These are phyloP conservation scores for Wolfiporia cocos DNA, from an alignment of 1,284 basidiomycete genomes.

Conservation along the genomic window DNA sequence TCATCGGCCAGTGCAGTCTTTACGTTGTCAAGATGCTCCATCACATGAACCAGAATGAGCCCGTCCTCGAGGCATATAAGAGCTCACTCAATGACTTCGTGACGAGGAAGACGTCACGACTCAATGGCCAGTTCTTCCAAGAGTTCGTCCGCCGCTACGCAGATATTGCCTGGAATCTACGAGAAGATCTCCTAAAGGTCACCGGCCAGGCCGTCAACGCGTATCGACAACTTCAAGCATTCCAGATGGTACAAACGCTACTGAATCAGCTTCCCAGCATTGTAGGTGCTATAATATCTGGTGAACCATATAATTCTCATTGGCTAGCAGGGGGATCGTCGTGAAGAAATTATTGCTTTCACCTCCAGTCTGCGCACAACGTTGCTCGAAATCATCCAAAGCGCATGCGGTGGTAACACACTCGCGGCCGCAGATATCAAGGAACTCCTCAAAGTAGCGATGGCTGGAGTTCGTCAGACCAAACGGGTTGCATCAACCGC, in stretches of 20 bases:
- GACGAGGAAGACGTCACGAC: slow-evolving; percentile 72
- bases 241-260: slow-evolving; percentile 67
- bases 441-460: slow-evolving; percentile 71
- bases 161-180: slow-evolving; percentile 61
- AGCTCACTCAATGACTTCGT: slow-evolving; percentile 76
- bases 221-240: slow-evolving; percentile 73
- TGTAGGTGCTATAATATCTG: slow-evolving; percentile 29
- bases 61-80: slow-evolving; percentile 53
- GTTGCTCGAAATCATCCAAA: slow-evolving; percentile 45
- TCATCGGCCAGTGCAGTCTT: slow-evolving; percentile 66
- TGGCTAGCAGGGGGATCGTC: slow-evolving; percentile 12
- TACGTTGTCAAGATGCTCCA: slow-evolving; percentile 65
- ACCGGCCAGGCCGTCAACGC: slow-evolving; percentile 60
- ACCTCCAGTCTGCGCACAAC: slow-evolving; percentile 44
- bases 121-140: slow-evolving; percentile 74
- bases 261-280: slow-evolving; percentile 52
- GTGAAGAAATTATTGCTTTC: slow-evolving; percentile 32
- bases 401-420: slow-evolving; percentile 44
- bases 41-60: slow-evolving; percentile 34
- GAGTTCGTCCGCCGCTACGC: slow-evolving; percentile 76
- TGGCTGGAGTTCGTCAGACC: slow-evolving; percentile 63
- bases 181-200: slow-evolving; percentile 49
- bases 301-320: background rate
- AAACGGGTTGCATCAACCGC: slow-evolving; percentile 33
- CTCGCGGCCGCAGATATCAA: slow-evolving; percentile 71